Evolutionary conservation across 2,329 filamentous ascomycete genomes (phyloP).

Genomic region (Myriosclerotinia duriaeana): DNA sequence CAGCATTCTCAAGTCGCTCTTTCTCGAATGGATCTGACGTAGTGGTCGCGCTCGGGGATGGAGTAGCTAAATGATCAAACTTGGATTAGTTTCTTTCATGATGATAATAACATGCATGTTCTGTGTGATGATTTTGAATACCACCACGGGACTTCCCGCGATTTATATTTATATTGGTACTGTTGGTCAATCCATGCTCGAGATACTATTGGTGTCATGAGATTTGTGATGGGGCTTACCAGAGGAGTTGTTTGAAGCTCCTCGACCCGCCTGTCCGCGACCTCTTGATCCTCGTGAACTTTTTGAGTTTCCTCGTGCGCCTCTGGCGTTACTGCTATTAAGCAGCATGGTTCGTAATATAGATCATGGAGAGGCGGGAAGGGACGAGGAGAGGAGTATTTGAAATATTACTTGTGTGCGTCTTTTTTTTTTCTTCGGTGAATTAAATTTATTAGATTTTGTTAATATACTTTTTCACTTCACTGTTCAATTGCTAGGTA

Average conservation of each 20-base stretch:
- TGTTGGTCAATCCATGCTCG: conserved; percentile 26
- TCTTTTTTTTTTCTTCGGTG: conserved; percentile 6
- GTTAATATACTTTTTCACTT: neutral
- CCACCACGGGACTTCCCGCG: conserved; percentile 24
- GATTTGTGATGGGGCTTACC: conserved; percentile 35
- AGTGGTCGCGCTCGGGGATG: conserved; percentile 25
- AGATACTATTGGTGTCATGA: conserved; percentile 24
- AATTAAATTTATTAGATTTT: neutral
- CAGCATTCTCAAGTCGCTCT: conserved; percentile 40
- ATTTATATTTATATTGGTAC: conserved; percentile 26
- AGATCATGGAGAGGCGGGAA: conserved; percentile 35
- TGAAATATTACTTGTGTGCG: conserved; percentile 6
- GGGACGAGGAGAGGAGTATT: conserved; percentile 31
- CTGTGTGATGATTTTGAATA: conserved; percentile 26
- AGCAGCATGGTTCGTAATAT: conserved; percentile 38
- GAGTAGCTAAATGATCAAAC: conserved; percentile 27
- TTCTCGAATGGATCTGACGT: conserved; percentile 36
- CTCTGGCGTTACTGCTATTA: conserved; percentile 35
- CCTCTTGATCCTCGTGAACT: conserved; percentile 39
- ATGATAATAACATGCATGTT: conserved; percentile 21
- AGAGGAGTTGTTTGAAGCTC: conserved; percentile 39
- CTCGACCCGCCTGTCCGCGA: conserved; percentile 38
- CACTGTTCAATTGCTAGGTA: neutral
- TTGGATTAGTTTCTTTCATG: conserved; percentile 18
- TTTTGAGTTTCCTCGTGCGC: conserved; percentile 35